phyloP scores from a whole-genome alignment of 345 rosid genomes.

The Acer yangbiense region DNA sequence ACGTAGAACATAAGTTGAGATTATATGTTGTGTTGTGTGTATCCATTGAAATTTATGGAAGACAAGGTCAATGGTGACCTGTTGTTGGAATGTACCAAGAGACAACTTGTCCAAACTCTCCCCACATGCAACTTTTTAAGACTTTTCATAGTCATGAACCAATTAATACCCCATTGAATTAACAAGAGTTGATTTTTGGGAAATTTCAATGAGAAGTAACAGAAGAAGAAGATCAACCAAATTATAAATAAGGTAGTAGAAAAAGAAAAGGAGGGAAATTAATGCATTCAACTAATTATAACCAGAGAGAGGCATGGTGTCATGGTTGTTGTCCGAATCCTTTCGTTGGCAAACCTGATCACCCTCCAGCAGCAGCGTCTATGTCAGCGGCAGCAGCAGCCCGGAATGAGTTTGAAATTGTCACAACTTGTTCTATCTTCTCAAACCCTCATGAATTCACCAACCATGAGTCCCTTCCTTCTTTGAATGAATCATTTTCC shows the following conservation, averaged over 20 bases:
- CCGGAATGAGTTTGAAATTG: constrained; percentile 44
- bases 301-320: constrained; percentile 50
- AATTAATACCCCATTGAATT: background rate
- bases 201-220: background rate
- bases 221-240: background rate
- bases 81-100: background rate
- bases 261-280: background rate
- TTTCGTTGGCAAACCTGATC: constrained; percentile 34
- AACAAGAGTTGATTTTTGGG: background rate
- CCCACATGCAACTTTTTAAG: background rate
- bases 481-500: constrained; percentile 53
- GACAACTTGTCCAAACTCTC: constrained; percentile 6
- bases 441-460: constrained; percentile 53
- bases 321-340: constrained; percentile 58
- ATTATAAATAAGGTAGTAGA: background rate
- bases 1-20: background rate
- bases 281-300: constrained; percentile 44
- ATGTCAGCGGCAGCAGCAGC: constrained; percentile 23
- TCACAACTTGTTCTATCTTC: constrained; percentile 46
- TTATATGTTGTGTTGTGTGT: background rate
- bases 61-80: constrained; percentile 18
- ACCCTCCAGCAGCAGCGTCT: constrained; percentile 10
- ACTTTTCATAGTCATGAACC: constrained; percentile 9
- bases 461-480: constrained; percentile 84
- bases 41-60: constrained; percentile 15